phyloP scores from a whole-genome alignment of 768 basidiomycete genomes.

The Collybia sp. region DNA sequence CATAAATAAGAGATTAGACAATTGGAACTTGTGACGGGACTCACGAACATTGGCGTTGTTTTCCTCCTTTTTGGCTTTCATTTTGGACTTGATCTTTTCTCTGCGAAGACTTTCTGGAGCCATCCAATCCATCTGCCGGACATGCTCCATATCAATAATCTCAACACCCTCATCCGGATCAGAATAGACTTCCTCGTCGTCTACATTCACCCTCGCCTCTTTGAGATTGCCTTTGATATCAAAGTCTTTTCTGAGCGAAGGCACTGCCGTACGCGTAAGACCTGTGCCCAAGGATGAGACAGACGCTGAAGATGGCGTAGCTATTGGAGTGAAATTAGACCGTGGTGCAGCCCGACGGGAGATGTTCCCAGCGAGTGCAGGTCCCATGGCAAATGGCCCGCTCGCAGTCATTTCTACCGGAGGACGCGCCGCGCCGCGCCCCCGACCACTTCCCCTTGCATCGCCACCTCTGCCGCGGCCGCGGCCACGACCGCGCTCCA shows the following conservation, averaged over 20 bases:
- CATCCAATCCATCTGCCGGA: slow-evolving; percentile 82
- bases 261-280: slow-evolving; percentile 45
- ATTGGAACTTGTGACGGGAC: slow-evolving; percentile 2
- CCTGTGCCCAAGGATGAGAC: slow-evolving; percentile 41
- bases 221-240: slow-evolving; percentile 21
- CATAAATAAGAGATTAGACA: neutral
- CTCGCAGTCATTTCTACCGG: slow-evolving; percentile 76
- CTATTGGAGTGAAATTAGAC: slow-evolving; percentile 51
- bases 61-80: slow-evolving; percentile 46
- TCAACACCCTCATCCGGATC: slow-evolving; percentile 87
- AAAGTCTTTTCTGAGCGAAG: slow-evolving; percentile 42
- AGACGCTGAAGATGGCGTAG: slow-evolving; percentile 25
- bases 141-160: slow-evolving; percentile 79
- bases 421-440: slow-evolving; percentile 46
- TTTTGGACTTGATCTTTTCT: slow-evolving; percentile 27
- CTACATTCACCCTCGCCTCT: slow-evolving; percentile 20
- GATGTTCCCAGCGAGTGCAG: slow-evolving; percentile 58
- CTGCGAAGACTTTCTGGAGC: slow-evolving; percentile 71
- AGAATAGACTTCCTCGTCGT: slow-evolving; percentile 71
- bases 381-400: slow-evolving; percentile 86
- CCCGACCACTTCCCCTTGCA: slow-evolving; percentile 49
- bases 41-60: slow-evolving; percentile 19
- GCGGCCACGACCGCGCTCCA: slow-evolving; percentile 35
- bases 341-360: slow-evolving; percentile 47
- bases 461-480: slow-evolving; percentile 40